Evolutionary conservation across 2,329 filamentous ascomycete genomes (phyloP), one percentile per base, ranked within the genome.

Genomic region (Fusarium continuum): DNA sequence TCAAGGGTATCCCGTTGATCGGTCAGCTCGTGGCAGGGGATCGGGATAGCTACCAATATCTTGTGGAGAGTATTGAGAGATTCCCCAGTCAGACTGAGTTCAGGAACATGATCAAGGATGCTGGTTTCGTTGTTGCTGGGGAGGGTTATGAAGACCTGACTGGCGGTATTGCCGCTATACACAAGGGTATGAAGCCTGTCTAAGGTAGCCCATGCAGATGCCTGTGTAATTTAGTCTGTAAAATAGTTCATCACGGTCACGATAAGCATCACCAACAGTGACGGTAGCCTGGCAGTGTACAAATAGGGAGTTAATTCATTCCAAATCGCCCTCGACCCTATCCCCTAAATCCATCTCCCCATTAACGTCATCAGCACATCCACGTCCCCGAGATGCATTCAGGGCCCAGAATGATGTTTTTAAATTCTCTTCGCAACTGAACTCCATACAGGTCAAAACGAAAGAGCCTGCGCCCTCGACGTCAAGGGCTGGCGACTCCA

Each of bases 31-130:
- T 99, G 14, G 94, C 95, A 2, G 92, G 92, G 7, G 96, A 99
- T 75, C 84, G 94, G 53, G 94, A 96, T 73, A 97, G 92, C 75
- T 99, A 99, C 77, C 95, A 99, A 82, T 99, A 99, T 78, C 83
- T 99, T 9, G 95, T 99, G 9, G 95, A 99, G 83, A 97, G 93
- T 77, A 99, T 99, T 76, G 93, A 97, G 78, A 83, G 86, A 41
- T 98, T 98, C 75, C 96, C 95, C 0, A 89, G 82, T 67, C 96
- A 99, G 80, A 84, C 88, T 47, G 88, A 92, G 67, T 99, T 96
- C 73, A 85, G 89, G 65, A 83, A 86, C 28, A 93, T 96, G 91
- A 95, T 96, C 72, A 77, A 85, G 67, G 85, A 89, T 22, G 94
- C 92, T 4, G 94, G 94, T 2, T 99, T 99, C 73, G 81, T 91